Conservation (phyloP, 2,329 filamentous ascomycete species). For the Xylariaceae sp. region DNA sequence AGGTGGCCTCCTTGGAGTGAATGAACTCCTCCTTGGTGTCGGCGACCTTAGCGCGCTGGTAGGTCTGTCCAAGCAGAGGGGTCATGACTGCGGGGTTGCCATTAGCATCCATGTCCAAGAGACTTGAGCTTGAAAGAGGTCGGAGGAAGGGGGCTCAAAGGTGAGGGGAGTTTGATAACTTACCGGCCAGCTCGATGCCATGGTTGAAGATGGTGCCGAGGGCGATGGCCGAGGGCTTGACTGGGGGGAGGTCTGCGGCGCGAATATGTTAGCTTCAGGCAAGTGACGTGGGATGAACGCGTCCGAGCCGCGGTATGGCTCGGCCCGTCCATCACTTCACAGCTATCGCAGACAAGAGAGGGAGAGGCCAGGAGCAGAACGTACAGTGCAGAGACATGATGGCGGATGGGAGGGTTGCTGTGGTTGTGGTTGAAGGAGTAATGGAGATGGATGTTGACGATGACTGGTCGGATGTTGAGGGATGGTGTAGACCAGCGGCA, state of each 20-base stretch:
- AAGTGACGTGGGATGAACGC: background rate
- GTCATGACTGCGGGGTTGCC: slow-evolving; percentile 52
- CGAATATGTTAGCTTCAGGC: no score
- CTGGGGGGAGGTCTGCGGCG: slow-evolving; percentile 55
- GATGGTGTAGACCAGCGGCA: no score
- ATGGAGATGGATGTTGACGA: background rate
- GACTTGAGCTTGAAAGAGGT: background rate
- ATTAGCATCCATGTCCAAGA: slow-evolving; percentile 4
- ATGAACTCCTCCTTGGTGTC: slow-evolving; percentile 97
- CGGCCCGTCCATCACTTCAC: background rate
- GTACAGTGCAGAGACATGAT: slow-evolving; percentile 55
- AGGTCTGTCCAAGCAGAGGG: slow-evolving; percentile 89
- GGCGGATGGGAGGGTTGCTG: slow-evolving; percentile 10
- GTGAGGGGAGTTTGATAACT: slow-evolving; percentile 8
- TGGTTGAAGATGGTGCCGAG: slow-evolving; percentile 96
- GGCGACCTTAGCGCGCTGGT: slow-evolving; percentile 82
- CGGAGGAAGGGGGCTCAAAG: slow-evolving; percentile 1
- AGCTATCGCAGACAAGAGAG: background rate
- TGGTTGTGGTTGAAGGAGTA: slow-evolving; percentile 5
- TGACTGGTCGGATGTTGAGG: background rate
- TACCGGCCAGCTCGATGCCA: slow-evolving; percentile 68
- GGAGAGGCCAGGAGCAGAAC: slow-evolving; percentile 17
- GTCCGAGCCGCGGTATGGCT: background rate
- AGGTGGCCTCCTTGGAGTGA: slow-evolving; percentile 83
- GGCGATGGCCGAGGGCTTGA: slow-evolving; percentile 97